Conservation (phyloP, 2,329 filamentous ascomycete species). For the Neoscytalidium dimidiatum region DNA sequence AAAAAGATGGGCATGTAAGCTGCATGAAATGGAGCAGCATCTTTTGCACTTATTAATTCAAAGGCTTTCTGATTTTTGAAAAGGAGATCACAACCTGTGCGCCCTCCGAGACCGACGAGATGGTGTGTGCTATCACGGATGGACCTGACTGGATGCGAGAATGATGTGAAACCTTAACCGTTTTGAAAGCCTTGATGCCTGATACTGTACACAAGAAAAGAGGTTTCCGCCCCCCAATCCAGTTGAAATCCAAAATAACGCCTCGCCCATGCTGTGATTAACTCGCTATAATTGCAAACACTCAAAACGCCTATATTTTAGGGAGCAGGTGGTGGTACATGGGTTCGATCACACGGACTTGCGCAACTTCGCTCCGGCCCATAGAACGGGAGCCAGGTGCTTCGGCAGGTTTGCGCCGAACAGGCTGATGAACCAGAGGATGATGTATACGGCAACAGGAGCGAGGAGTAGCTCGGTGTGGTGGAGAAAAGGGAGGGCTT, state of each 20-base stretch:
- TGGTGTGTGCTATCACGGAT: neutral
- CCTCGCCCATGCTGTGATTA: conserved; percentile 4
- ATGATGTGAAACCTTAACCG: neutral
- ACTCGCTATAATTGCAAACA: conserved; percentile 15
- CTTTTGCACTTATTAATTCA: too few species aligned
- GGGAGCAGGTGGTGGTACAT: neutral
- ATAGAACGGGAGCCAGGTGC: conserved; percentile 53
- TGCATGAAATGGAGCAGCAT: too few species aligned
- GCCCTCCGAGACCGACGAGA: too few species aligned
- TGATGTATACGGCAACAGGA: conserved; percentile 60
- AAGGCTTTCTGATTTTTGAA: too few species aligned
- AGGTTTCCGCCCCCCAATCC: neutral
- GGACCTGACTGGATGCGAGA: neutral
- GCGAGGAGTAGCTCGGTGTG: conserved; percentile 67
- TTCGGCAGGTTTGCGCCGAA: conserved; percentile 55
- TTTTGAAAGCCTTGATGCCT: neutral
- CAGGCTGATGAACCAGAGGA: conserved; percentile 59
- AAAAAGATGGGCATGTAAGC: too few species aligned
- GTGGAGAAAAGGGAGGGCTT: conserved; percentile 65
- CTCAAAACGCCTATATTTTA: neutral
- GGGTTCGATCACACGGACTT: conserved; percentile 36
- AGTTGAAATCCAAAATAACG: neutral
- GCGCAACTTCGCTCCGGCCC: conserved; percentile 49
- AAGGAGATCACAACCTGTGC: too few species aligned
- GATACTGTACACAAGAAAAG: neutral